Conservation (phyloP, 2,329 filamentous ascomycete species). For the Aspergillus awamori region DNA sequence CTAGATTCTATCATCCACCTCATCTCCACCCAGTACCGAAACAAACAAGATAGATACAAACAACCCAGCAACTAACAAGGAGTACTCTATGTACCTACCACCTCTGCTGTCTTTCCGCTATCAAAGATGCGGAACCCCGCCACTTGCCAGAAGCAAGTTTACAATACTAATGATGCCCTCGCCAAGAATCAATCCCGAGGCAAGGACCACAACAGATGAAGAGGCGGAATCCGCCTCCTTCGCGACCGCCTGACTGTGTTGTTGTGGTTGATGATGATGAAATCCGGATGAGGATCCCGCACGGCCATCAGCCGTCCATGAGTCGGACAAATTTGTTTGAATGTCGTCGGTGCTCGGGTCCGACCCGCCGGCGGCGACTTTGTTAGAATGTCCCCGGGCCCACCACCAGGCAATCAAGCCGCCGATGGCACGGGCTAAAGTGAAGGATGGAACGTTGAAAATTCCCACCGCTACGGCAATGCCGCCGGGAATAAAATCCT, state of each 20-base stretch:
- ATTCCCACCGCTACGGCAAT: slow-evolving; percentile 97
- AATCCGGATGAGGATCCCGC: background rate
- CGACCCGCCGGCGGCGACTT: slow-evolving; percentile 17
- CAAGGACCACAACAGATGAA: slow-evolving; percentile 82
- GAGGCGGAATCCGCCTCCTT: slow-evolving; percentile 41
- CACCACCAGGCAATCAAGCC: slow-evolving; percentile 80
- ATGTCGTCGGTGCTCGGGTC: background rate
- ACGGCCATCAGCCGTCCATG: background rate
- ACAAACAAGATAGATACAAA: too few relatives aligned
- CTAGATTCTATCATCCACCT: too few relatives aligned
- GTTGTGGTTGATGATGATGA: slow-evolving; percentile 33
- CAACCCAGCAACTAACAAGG: background rate
- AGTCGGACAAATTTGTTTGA: background rate
- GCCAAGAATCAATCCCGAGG: slow-evolving; percentile 85
- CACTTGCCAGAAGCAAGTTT: slow-evolving; percentile 79
- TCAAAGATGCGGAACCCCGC: slow-evolving; percentile 72
- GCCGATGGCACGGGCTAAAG: slow-evolving; percentile 80
- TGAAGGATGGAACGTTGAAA: slow-evolving; percentile 97
- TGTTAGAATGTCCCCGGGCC: slow-evolving; percentile 52
- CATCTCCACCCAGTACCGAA: too few relatives aligned
- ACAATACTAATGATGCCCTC: slow-evolving; percentile 91
- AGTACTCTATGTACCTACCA: background rate
- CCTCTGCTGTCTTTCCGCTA: background rate
- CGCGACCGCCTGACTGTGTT: background rate
- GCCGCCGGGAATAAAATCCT: slow-evolving; percentile 79